Conservation (phyloP, 2,329 filamentous ascomycete genomes). For the Zymoseptoria tritici region DNA sequence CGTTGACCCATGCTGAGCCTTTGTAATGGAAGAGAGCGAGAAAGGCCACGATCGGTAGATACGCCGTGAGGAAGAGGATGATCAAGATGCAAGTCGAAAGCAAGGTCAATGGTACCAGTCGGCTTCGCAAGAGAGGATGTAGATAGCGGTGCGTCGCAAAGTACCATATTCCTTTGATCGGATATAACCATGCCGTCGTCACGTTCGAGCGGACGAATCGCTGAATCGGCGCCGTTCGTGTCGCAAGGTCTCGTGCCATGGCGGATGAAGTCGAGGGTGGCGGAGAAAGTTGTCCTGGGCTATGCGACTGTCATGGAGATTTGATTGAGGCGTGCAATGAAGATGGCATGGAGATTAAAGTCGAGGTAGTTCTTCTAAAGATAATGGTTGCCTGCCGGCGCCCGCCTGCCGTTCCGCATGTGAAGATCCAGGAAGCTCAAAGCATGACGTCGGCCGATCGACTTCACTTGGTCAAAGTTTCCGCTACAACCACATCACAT, state of each 20-base stretch:
- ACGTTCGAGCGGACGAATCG: slow-evolving; percentile 28
- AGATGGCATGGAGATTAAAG: not conserved
- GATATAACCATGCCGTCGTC: slow-evolving; percentile 29
- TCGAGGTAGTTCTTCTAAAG: not conserved
- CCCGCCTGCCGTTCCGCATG: not conserved
- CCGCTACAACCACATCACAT: slow-evolving; percentile 11
- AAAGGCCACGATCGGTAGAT: slow-evolving; percentile 82
- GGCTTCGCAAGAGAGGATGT: slow-evolving; percentile 70
- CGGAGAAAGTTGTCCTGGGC: not conserved
- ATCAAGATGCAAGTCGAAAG: slow-evolving; percentile 76
- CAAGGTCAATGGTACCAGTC: slow-evolving; percentile 71
- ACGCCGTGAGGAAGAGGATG: slow-evolving; percentile 82
- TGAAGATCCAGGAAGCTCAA: not conserved
- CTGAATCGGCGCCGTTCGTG: slow-evolving; percentile 3
- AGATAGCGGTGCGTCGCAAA: slow-evolving; percentile 70
- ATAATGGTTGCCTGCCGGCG: not conserved
- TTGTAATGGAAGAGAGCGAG: slow-evolving; percentile 76
- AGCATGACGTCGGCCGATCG: slow-evolving; percentile 1
- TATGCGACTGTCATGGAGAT: not conserved
- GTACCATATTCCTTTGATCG: slow-evolving; percentile 63
- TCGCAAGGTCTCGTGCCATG: slow-evolving; percentile 4
- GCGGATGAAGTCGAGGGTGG: not conserved
- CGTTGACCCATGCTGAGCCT: slow-evolving; percentile 79
- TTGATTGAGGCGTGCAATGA: not conserved
- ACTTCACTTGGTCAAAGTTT: slow-evolving; percentile 1